phyloP scores from a whole-genome alignment of 257 asterid genomes.

The Forsythia suspensa region DNA sequence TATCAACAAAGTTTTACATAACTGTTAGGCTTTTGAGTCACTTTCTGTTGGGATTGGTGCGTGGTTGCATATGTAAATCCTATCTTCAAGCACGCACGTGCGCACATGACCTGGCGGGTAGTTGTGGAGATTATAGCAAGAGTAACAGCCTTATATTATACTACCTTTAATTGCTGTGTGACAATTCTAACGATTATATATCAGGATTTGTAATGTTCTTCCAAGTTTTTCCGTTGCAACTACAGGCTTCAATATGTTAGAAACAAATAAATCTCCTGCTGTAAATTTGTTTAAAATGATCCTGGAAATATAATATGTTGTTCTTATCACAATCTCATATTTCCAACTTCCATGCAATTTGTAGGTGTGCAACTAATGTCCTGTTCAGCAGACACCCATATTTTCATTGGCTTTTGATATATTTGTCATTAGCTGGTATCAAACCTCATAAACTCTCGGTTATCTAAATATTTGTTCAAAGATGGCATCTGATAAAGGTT shows the following conservation, averaged over 20 bases:
- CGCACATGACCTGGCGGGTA: not conserved
- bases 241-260: not conserved
- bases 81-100: not conserved
- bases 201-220: not conserved
- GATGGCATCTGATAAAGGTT: constrained; percentile 38
- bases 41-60: not conserved
- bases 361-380: constrained; percentile 15
- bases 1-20: not conserved
- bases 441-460: not conserved
- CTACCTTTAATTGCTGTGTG: not conserved
- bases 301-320: not conserved
- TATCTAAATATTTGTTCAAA: not conserved
- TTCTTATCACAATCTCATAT: not conserved
- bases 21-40: not conserved
- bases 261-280: not conserved
- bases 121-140: not conserved
- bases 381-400: not conserved
- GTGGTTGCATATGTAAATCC: not conserved
- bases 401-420: not conserved
- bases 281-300: not conserved
- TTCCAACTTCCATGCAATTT: constrained; percentile 13
- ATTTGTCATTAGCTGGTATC: not conserved
- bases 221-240: not conserved
- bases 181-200: not conserved
- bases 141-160: not conserved